phyloP scores from a whole-genome alignment of 1,284 basidiomycete genomes.

The Cystobasidium pallidum region DNA sequence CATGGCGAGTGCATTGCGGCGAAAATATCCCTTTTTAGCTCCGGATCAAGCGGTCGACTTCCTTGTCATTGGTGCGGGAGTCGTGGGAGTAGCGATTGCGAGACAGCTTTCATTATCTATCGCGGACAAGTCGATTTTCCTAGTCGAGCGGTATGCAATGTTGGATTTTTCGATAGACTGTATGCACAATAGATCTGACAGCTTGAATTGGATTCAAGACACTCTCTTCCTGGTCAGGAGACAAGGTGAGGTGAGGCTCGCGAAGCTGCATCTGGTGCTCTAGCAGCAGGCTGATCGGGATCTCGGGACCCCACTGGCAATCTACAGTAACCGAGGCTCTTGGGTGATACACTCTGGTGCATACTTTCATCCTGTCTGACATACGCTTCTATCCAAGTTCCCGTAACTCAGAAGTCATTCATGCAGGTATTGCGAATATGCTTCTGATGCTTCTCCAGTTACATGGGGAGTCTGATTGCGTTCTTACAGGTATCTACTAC shows the following conservation, averaged over 20 bases:
- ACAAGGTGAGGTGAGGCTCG: slow-evolving; percentile 65
- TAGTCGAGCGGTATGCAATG: slow-evolving; percentile 75
- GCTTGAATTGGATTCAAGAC: slow-evolving; percentile 14
- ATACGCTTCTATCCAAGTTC: slow-evolving; percentile 64
- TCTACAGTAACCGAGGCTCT: slow-evolving; percentile 38
- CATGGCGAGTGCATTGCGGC: slow-evolving; percentile 33
- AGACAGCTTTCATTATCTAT: slow-evolving; percentile 71
- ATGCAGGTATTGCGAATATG: slow-evolving; percentile 61
- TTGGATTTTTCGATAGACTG: background rate
- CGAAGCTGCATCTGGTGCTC: background rate
- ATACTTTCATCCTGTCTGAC: slow-evolving; percentile 45
- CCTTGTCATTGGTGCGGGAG: slow-evolving; percentile 87
- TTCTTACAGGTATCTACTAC: slow-evolving; percentile 62
- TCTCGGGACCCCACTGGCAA: background rate
- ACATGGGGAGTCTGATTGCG: no score
- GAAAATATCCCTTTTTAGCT: slow-evolving; percentile 56
- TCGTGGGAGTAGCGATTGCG: slow-evolving; percentile 74
- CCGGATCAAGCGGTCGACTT: slow-evolving; percentile 83
- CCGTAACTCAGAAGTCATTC: slow-evolving; percentile 94
- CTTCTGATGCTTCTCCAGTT: no score
- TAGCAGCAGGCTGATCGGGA: background rate
- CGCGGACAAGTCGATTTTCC: slow-evolving; percentile 73
- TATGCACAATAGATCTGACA: background rate
- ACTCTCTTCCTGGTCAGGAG: slow-evolving; percentile 66
- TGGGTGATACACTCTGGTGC: slow-evolving; percentile 41